Evolutionary conservation across 2,329 filamentous ascomycete genomes (phyloP).

Genomic region (Alternaria consortialis): DNA sequence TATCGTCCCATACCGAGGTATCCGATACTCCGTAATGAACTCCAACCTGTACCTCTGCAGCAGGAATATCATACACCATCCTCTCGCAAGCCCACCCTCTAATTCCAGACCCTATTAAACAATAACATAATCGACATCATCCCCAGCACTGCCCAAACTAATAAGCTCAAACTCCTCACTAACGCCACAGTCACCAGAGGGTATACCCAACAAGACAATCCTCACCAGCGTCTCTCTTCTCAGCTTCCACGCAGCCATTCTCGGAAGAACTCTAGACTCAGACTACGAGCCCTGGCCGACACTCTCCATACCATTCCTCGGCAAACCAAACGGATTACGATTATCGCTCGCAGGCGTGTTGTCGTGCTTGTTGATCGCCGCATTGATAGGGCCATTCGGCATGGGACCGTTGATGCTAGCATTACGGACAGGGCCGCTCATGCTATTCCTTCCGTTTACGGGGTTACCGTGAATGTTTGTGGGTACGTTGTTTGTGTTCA

Average conservation of each 20-base stretch:
- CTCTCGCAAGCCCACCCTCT: not conserved
- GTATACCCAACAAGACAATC: not conserved
- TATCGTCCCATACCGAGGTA: too few relatives aligned
- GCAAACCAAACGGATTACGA: conserved; percentile 18
- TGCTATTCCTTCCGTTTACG: conserved; percentile 11
- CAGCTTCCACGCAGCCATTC: conserved; percentile 1
- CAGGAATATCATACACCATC: not conserved
- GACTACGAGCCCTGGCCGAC: conserved; percentile 17
- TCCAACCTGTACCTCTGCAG: too few relatives aligned
- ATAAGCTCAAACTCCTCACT: not conserved
- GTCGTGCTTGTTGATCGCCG: conserved; percentile 28
- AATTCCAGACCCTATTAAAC: not conserved
- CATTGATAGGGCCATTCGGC: conserved; percentile 9
- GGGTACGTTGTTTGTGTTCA: conserved; percentile 16
- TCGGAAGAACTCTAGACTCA: not conserved
- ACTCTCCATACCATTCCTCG: conserved; percentile 2
- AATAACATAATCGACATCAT: not conserved
- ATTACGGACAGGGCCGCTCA: conserved; percentile 16
- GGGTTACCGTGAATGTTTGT: conserved; percentile 15
- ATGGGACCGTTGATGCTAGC: conserved; percentile 24
- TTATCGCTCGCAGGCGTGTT: conserved; percentile 32
- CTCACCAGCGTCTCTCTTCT: not conserved
- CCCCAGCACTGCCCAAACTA: not conserved
- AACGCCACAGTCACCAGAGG: not conserved
- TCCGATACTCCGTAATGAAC: too few relatives aligned